Evolutionary conservation across 352 stramenopile genomes (phyloP).

Genomic region (Phytophthora uliginosa): DNA sequence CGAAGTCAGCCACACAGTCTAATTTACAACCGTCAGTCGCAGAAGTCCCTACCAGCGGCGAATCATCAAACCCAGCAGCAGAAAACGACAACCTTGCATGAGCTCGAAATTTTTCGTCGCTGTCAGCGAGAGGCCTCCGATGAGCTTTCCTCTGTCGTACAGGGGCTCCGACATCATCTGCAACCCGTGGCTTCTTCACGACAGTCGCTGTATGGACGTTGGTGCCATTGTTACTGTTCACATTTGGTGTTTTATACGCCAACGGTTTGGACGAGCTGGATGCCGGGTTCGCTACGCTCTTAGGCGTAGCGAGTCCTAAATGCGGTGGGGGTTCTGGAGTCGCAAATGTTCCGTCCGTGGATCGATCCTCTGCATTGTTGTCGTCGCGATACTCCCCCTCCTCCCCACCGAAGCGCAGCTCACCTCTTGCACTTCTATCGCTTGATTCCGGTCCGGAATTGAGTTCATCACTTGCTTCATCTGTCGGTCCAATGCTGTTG

Average conservation of each 20-base stretch:
- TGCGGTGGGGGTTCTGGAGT: conserved; percentile 41
- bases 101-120: conserved; percentile 57
- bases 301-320: conserved; percentile 36
- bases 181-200: conserved; percentile 69
- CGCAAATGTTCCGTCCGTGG: conserved; percentile 33
- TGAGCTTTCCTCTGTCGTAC: conserved; percentile 59
- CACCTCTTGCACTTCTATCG: conserved; percentile 3
- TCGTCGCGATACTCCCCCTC: conserved; percentile 20
- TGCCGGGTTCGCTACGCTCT: conserved; percentile 15
- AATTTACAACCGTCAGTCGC: not conserved
- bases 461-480: conserved; percentile 14
- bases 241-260: conserved; percentile 49
- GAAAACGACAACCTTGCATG: conserved; percentile 75
- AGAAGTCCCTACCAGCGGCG: conserved; percentile 48
- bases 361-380: conserved; percentile 42
- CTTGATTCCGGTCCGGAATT: conserved; percentile 14
- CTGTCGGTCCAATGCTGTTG: conserved; percentile 25
- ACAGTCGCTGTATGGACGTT: conserved; percentile 39
- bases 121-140: conserved; percentile 64
- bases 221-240: conserved; percentile 21
- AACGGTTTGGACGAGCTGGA: conserved; percentile 23
- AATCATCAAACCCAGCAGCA: conserved; percentile 59
- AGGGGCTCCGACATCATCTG: conserved; percentile 39
- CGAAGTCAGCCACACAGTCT: conserved; percentile 8
- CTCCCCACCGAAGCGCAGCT: conserved; percentile 16